These are phyloP conservation scores for Acer yangbiense DNA, from an alignment of 345 rosid genomes.

Conservation along the genomic window DNA sequence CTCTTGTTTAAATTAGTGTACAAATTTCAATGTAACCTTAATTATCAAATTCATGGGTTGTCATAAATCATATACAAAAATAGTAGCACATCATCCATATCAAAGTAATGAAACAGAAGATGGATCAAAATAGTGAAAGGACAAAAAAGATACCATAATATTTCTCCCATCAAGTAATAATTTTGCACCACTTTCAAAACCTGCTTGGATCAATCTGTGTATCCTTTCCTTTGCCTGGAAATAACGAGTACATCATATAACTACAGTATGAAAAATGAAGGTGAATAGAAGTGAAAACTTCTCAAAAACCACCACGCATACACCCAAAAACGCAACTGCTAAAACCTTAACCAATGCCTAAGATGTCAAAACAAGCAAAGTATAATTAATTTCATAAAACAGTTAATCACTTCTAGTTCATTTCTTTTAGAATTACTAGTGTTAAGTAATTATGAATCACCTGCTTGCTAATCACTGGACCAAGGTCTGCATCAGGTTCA, in stretches of 20 bases:
- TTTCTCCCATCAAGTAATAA: conserved; percentile 68
- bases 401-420: not conserved
- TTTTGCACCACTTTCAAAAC: conserved; percentile 55
- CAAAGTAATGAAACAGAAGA: not conserved
- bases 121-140: not conserved
- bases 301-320: not conserved
- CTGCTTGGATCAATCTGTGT: conserved; percentile 46
- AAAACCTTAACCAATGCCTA: not conserved
- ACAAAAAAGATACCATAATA: conserved; percentile 40
- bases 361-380: conserved; percentile 7
- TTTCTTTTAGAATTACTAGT: not conserved
- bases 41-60: not conserved
- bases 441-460: conserved; percentile 24
- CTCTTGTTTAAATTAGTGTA: not conserved
- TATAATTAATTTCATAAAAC: not conserved
- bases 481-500: conserved; percentile 59
- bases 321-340: not conserved
- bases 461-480: conserved; percentile 70
- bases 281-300: not conserved
- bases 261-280: not conserved
- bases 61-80: not conserved
- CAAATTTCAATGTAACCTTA: conserved; percentile 1
- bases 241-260: conserved; percentile 13
- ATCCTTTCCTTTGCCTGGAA: conserved; percentile 52
- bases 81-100: not conserved